These are phyloP conservation scores for Asclepias syriaca DNA, from an alignment of 257 asterid genomes.

Conservation along the genomic window DNA sequence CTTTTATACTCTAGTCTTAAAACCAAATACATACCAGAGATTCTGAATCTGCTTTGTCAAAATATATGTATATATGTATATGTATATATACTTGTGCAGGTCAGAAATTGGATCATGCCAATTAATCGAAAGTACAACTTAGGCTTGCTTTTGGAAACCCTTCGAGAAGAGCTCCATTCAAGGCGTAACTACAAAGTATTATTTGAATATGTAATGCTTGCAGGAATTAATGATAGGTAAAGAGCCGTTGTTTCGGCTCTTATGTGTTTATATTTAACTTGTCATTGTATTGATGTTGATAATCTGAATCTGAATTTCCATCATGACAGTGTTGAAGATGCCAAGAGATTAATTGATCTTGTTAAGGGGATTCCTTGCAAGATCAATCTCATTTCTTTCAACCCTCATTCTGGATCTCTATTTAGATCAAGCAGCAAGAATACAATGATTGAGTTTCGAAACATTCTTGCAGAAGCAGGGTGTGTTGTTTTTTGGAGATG, in stretches of 20 bases:
- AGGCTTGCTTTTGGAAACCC: slow-evolving; percentile 75
- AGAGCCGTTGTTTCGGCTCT: not conserved
- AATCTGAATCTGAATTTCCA: not conserved
- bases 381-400: slow-evolving; percentile 90
- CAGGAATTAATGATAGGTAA: slow-evolving; percentile 95
- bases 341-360: slow-evolving; percentile 65
- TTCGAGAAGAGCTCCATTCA: slow-evolving; percentile 60
- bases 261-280: not conserved
- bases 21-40: not conserved
- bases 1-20: not conserved
- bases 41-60: not conserved
- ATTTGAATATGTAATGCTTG: slow-evolving; percentile 96
- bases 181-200: slow-evolving; percentile 84
- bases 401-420: slow-evolving; percentile 76
- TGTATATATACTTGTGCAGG: slow-evolving; percentile 31
- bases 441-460: slow-evolving; percentile 79
- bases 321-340: slow-evolving; percentile 65
- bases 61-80: slow-evolving; percentile 1
- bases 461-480: slow-evolving; percentile 71
- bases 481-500: slow-evolving; percentile 57
- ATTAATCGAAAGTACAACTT: slow-evolving; percentile 93
- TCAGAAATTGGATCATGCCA: slow-evolving; percentile 98
- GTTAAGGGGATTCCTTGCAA: slow-evolving; percentile 92
- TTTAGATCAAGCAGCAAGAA: slow-evolving; percentile 73
- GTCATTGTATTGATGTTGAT: not conserved